Evolutionary conservation across 176 grass and related monocot species (phyloP).

Genomic region (Echinochloa phyllopogon): DNA sequence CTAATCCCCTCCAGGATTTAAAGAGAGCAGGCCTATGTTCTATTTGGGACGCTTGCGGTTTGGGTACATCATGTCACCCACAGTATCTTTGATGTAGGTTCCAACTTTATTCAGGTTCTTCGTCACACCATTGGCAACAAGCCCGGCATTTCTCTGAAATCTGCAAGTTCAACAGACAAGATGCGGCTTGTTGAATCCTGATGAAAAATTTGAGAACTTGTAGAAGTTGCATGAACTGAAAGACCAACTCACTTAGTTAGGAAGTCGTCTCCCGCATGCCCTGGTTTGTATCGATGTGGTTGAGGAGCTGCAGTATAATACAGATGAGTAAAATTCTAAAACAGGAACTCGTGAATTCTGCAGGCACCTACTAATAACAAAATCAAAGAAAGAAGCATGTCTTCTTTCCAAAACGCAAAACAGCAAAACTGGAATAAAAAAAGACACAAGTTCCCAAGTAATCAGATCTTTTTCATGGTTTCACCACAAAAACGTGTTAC

Average conservation of each 20-base stretch:
- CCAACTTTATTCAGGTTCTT: slow-evolving; percentile 83
- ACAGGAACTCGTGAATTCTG: slow-evolving; percentile 3
- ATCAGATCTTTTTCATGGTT: slow-evolving; percentile 1
- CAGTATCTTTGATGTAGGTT: slow-evolving; percentile 75
- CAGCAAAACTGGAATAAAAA: neutral
- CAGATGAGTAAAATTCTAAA: slow-evolving; percentile 32
- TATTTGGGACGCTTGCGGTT: slow-evolving; percentile 87
- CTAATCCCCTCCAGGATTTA: slow-evolving; percentile 13
- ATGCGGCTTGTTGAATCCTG: neutral
- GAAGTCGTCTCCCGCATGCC: slow-evolving; percentile 62
- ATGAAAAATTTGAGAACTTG: slow-evolving; percentile 18
- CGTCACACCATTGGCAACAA: slow-evolving; percentile 84
- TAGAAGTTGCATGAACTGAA: slow-evolving; percentile 27
- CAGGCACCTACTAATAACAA: neutral
- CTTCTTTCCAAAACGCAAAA: neutral
- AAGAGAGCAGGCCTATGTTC: slow-evolving; percentile 25
- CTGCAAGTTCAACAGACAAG: slow-evolving; percentile 51
- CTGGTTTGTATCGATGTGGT: slow-evolving; percentile 46
- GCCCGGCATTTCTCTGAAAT: slow-evolving; percentile 77
- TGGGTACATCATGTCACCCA: slow-evolving; percentile 79
- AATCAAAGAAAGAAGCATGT: neutral
- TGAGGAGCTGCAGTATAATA: slow-evolving; percentile 49
- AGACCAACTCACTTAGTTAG: slow-evolving; percentile 60
- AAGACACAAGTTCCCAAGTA: neutral
- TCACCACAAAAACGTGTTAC: neutral